Evolutionary conservation across 202 grass and related monocot species (phyloP), one percentile per base, ranked within the genome.

Genomic region (Carex arenaria): DNA sequence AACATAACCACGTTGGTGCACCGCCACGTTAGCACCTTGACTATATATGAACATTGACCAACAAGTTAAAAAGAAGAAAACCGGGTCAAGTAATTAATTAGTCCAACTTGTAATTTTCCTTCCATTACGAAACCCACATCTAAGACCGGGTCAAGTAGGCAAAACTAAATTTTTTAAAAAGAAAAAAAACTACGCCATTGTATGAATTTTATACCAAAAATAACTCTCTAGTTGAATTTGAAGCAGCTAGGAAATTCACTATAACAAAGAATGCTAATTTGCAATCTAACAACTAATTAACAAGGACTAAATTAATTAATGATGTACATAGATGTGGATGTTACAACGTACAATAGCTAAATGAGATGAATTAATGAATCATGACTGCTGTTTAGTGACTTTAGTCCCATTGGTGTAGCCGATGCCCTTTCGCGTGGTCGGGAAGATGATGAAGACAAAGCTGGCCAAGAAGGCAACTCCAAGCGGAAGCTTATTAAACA

Each of bases 361-460:
- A 80, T 19, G 32, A 64, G 10, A 80, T 19, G 32, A 61, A 47
- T 62, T 64, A 5, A 60, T 10, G 11, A 9, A 68, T 68, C 14
- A 68, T 26, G 85, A 85, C 12, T 84, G 72, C 7, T 49, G 69
- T 26, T 26, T 26, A 26, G 26, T 26, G 26, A 26, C 26, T 26
- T 26, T 26, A 5, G 79, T 72, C 57, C 73, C 78, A 72, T 86
- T 84, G 8, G 83, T 63, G 82, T 86, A 93, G 13, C 86, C 91
- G 26, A 93, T 90, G 47, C 88, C 85, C 61, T 88, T 85, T 22
- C 91, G 86, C 5, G 86, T 90, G 2, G 78, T 87, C 3, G 91
- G 91, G 57, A 90, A 88, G 53, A 86, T 61, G 67, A 93, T 53
- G 47, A 93, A 90, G 2, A 90, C 88, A 8, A 89, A 59, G 78